These are phyloP conservation scores for Pyronema omphalodes DNA, from an alignment of 495 filamentous ascomycete genomes.

Conservation along the genomic window DNA sequence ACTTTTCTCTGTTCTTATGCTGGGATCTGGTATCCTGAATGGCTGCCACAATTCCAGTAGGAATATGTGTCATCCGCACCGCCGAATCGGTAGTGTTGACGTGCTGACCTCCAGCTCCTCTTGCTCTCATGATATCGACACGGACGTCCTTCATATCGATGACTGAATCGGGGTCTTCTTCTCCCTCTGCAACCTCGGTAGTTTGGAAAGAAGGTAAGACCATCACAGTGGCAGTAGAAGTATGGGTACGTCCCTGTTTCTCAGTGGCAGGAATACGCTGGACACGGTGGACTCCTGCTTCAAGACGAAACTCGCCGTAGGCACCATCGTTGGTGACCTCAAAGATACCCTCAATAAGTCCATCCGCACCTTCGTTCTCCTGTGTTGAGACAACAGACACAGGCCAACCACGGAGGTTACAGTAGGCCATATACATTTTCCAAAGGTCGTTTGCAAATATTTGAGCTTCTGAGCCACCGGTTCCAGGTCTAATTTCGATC, in stretches of 20 bases:
- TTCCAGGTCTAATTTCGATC: slow-evolving; percentile 79
- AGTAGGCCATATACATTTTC: slow-evolving; percentile 75
- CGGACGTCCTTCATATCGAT: slow-evolving; percentile 72
- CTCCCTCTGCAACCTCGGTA: slow-evolving; percentile 27
- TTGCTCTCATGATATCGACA: slow-evolving; percentile 74
- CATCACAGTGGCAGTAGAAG: slow-evolving; percentile 76
- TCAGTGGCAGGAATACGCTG: slow-evolving; percentile 87
- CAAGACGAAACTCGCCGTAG: slow-evolving; percentile 61
- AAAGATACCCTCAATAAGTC: slow-evolving; percentile 65
- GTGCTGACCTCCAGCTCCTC: slow-evolving; percentile 88
- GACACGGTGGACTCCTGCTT: slow-evolving; percentile 87
- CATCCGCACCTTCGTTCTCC: slow-evolving; percentile 40
- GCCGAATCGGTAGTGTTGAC: slow-evolving; percentile 97
- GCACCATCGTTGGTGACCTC: slow-evolving; percentile 62
- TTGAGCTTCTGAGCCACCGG: slow-evolving; percentile 80
- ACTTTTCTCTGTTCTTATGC: slow-evolving; percentile 64
- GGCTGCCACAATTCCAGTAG: slow-evolving; percentile 63
- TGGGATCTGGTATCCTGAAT: slow-evolving; percentile 93
- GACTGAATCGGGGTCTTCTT: slow-evolving; percentile 62
- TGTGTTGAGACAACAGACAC: slow-evolving; percentile 27
- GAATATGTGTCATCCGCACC: slow-evolving; percentile 79
- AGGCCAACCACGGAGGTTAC: slow-evolving; percentile 36
- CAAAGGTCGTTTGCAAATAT: slow-evolving; percentile 76
- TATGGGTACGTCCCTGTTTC: slow-evolving; percentile 75
- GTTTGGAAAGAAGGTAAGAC: slow-evolving; percentile 74